Percentiles rank a stretch among this genome's conserved stretches.
These are phyloP conservation scores for Eruca vesicaria DNA, from an alignment of 441 rosid genomes.

Conservation along the genomic window DNA sequence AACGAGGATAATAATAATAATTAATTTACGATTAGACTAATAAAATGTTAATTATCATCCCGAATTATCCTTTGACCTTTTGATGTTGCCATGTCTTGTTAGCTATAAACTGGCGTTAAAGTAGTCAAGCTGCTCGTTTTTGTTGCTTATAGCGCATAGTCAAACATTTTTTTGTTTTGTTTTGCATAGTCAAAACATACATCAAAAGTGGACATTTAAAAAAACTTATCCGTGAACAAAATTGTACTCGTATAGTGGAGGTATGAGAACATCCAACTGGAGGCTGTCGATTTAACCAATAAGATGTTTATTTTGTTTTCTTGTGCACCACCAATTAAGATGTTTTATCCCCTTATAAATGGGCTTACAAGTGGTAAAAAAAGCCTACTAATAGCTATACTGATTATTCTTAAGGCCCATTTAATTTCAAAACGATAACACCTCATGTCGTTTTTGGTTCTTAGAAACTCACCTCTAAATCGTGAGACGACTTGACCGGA, in stretches of 20 bases:
- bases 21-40: no score
- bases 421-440: background rate
- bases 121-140: background rate
- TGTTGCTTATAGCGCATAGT: background rate
- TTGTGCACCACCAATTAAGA: background rate
- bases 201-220: no score
- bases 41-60: no score
- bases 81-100: background rate
- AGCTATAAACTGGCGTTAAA: background rate
- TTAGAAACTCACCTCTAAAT: slow-evolving; percentile 22
- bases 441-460: background rate
- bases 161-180: no score
- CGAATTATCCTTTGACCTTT: no score
- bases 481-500: slow-evolving; percentile 34
- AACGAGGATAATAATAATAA: no score
- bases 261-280: no score
- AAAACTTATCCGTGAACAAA: no score
- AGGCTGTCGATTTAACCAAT: no score
- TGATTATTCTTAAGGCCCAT: background rate
- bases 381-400: slow-evolving; percentile 5
- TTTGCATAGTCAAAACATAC: no score
- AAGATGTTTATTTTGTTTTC: no score
- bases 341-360: background rate
- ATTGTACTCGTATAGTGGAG: no score
- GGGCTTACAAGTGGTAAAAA: background rate